Base-by-base conservation (phyloP, 164 flowering plant species). In the Macadamia tetraphylla region DNA sequence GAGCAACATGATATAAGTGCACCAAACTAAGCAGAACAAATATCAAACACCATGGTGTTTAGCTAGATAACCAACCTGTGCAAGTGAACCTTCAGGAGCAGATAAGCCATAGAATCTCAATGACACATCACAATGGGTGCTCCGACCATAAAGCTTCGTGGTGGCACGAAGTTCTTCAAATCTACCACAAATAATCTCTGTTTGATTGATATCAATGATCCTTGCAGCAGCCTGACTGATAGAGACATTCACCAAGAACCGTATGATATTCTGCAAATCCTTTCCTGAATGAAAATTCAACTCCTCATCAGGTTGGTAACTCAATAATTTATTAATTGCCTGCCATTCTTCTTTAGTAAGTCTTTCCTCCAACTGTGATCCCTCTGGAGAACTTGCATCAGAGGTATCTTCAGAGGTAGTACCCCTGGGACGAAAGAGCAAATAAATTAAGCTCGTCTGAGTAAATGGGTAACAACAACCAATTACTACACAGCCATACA, bases 311-410 rank as follows among this genome's bases (percentile, higher is more conserved):
- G 91, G 92, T 74, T 95, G 98, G 78, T 75, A 91, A 78, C 98
- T 92, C 52, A 95, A 71, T 67, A 95, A 72, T 14, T 95, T 95
- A 76, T 92, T 90, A 35, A 95, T 83, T 67, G 91, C 89, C 64
- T 87, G 85, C 99, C 99, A 95, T 78, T 95, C 99, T 75, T 95
- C 98, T 77, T 88, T 92, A 43, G 94, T 90, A 74, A 95, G 73
- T 61, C 73, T 81, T 70, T 85, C 94, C 67, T 87, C 90, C 35
- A 67, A 62, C 64, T 73, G 76, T 51, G 85, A 66, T 66, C 67
- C 86, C 75, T 81, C 81, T 6, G 90, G 71, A 75, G 64, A 76
- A 68, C 79, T 85, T 44, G 9, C 81, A 9, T 12, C 76, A 71
- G 79, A 68, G 11, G 63, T 73, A 70, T 84, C 89, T 52, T 65